Percentiles rank a stretch among this genome's conserved stretches.
Evolutionary conservation across 2,329 filamentous ascomycete genomes (phyloP).

Genomic region (Magnaporthiopsis rhizophila): DNA sequence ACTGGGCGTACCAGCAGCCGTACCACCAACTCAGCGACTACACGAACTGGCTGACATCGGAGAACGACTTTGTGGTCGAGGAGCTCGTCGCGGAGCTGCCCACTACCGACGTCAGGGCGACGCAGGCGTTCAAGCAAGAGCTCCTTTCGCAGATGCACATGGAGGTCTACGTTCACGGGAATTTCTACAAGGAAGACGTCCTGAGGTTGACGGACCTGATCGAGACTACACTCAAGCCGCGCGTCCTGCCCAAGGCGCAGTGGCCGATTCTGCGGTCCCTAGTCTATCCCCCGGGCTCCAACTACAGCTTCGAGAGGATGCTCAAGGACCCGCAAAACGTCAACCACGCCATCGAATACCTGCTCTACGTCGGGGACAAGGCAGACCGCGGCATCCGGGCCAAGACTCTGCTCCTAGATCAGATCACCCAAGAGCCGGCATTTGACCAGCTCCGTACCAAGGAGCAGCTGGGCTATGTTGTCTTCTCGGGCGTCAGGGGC

Average conservation of each 20-base stretch:
- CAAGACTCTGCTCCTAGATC: conserved; percentile 72
- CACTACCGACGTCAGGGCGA: conserved; percentile 63
- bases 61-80: conserved; percentile 70
- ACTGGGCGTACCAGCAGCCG: conserved; percentile 81
- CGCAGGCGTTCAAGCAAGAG: conserved; percentile 71
- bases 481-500: conserved; percentile 70
- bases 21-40: conserved; percentile 84
- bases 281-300: conserved; percentile 68
- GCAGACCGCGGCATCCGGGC: conserved; percentile 52
- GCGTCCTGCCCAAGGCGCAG: conserved; percentile 64
- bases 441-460: conserved; percentile 95
- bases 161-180: conserved; percentile 83
- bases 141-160: conserved; percentile 78
- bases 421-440: conserved; percentile 86
- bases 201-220: conserved; percentile 77
- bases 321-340: conserved; percentile 84
- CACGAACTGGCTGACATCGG: conserved; percentile 69
- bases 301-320: conserved; percentile 73
- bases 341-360: conserved; percentile 78
- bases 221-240: conserved; percentile 68
- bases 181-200: conserved; percentile 89
- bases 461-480: conserved; percentile 94
- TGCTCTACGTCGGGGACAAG: conserved; percentile 61
- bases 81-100: conserved; percentile 72
- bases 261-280: conserved; percentile 74